A percentile compares a stretch with the other conserved stretches of the same genome.
Evolutionary conservation across 2,329 filamentous ascomycete genomes (phyloP).

Genomic region (Ophiostoma pallidulum): DNA sequence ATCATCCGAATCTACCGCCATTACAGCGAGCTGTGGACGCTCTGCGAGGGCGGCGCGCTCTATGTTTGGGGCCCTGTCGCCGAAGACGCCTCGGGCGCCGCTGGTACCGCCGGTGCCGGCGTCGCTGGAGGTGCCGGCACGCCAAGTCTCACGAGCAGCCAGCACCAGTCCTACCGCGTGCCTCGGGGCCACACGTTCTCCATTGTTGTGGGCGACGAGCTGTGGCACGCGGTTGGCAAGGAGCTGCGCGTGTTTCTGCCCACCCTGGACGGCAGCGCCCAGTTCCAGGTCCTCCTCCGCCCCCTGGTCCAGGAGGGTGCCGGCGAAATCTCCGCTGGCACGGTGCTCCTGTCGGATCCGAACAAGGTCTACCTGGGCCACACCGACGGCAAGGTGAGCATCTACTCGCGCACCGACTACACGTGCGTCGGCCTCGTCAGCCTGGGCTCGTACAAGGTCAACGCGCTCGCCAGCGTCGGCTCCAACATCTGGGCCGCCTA

Average conservation of each 20-base stretch:
- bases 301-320: slow-evolving; percentile 63
- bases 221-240: slow-evolving; percentile 85
- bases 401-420: slow-evolving; percentile 76
- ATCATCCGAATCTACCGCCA: slow-evolving; percentile 80
- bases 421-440: slow-evolving; percentile 71
- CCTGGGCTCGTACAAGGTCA: slow-evolving; percentile 92
- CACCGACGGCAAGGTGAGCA: slow-evolving; percentile 82
- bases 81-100: slow-evolving; percentile 41
- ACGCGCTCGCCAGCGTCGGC: slow-evolving; percentile 70
- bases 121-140: slow-evolving; percentile 24
- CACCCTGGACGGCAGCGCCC: slow-evolving; percentile 53
- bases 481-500: slow-evolving; percentile 85
- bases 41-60: slow-evolving; percentile 81
- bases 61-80: slow-evolving; percentile 84
- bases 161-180: slow-evolving; percentile 64
- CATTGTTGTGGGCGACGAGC: slow-evolving; percentile 69
- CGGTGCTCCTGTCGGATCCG: slow-evolving; percentile 62
- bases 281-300: slow-evolving; percentile 65
- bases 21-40: slow-evolving; percentile 82
- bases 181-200: slow-evolving; percentile 80
- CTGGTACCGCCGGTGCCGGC: too few species aligned
- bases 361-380: slow-evolving; percentile 86
- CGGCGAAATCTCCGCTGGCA: slow-evolving; percentile 80
- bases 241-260: slow-evolving; percentile 79
- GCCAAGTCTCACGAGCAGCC: slow-evolving; percentile 64